phyloP scores from a whole-genome alignment of 1,284 basidiomycete genomes.

The Ustilago sp. region DNA sequence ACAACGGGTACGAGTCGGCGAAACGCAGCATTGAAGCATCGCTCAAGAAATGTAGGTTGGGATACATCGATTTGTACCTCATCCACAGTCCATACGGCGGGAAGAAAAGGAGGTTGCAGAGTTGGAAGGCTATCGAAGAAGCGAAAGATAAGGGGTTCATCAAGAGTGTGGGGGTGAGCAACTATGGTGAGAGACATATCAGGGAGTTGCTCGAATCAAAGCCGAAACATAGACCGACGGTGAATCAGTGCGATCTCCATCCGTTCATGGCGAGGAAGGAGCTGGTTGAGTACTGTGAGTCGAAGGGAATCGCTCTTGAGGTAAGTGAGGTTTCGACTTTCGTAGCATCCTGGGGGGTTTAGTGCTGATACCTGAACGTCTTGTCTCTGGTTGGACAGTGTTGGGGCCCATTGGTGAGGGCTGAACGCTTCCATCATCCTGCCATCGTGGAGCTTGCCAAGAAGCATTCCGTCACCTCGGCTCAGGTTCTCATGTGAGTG shows the following conservation, averaged over 20 bases:
- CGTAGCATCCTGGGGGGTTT: no score
- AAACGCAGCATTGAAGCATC: constrained; percentile 36
- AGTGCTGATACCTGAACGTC: background rate
- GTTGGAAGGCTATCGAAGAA: constrained; percentile 58
- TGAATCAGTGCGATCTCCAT: constrained; percentile 50
- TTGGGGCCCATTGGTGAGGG: constrained; percentile 33
- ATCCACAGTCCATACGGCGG: constrained; percentile 64
- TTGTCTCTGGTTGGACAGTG: constrained; percentile 12
- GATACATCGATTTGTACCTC: constrained; percentile 63
- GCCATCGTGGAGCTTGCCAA: constrained; percentile 21
- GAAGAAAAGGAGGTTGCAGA: constrained; percentile 47
- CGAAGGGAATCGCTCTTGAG: constrained; percentile 22
- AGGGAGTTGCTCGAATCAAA: constrained; percentile 31
- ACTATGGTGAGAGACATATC: constrained; percentile 48
- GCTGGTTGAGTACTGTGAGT: constrained; percentile 31
- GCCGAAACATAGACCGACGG: constrained; percentile 23
- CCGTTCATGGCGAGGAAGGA: constrained; percentile 33
- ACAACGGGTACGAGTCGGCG: constrained; percentile 42
- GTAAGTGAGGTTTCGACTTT: constrained; percentile 3
- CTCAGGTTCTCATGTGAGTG: constrained; percentile 31
- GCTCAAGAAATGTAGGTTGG: constrained; percentile 34
- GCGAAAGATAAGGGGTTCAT: constrained; percentile 43
- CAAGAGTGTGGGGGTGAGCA: constrained; percentile 54
- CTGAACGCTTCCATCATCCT: constrained; percentile 33
- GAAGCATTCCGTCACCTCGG: constrained; percentile 27